Conservation (phyloP, 805 yeast species). For the Ogataea ganodermae region DNA sequence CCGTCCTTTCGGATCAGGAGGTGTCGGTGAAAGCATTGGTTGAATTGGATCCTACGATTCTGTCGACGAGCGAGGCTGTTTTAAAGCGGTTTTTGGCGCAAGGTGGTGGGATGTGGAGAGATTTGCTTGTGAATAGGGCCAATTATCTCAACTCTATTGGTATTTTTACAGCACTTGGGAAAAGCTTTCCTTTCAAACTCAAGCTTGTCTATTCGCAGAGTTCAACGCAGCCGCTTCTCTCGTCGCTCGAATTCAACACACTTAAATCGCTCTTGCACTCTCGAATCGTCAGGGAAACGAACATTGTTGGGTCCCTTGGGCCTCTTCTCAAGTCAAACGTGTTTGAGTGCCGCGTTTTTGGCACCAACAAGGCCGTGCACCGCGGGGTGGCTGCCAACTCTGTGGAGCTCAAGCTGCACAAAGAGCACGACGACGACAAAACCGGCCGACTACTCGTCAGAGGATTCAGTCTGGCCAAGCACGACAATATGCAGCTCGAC, state of each 20-base stretch:
- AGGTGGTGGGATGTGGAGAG: slow-evolving; percentile 25
- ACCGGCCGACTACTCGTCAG: slow-evolving; percentile 57
- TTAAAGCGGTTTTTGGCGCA: slow-evolving; percentile 27
- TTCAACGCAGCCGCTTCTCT: slow-evolving; percentile 13
- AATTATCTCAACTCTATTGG: slow-evolving; percentile 50
- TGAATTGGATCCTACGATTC: slow-evolving; percentile 32
- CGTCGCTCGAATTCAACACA: slow-evolving; percentile 34
- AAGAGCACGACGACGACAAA: slow-evolving; percentile 36
- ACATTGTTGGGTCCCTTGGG: slow-evolving; percentile 50
- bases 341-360: slow-evolving; percentile 57
- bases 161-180: slow-evolving; percentile 42
- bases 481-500: slow-evolving; percentile 30
- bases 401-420: slow-evolving; percentile 56
- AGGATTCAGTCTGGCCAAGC: slow-evolving; percentile 67
- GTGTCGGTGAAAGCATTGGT: slow-evolving; percentile 18
- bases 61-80: slow-evolving; percentile 33
- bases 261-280: slow-evolving; percentile 49
- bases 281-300: slow-evolving; percentile 54
- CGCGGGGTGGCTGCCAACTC: slow-evolving; percentile 63
- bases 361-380: slow-evolving; percentile 29
- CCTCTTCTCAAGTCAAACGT: slow-evolving; percentile 60
- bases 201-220: slow-evolving; percentile 45
- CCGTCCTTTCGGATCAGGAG: slow-evolving; percentile 25
- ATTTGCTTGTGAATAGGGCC: slow-evolving; percentile 37
- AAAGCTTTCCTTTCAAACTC: slow-evolving; percentile 28